These are phyloP conservation scores for Grosmannia penicillata DNA, from an alignment of 2,329 filamentous ascomycete species.

Conservation along the genomic window DNA sequence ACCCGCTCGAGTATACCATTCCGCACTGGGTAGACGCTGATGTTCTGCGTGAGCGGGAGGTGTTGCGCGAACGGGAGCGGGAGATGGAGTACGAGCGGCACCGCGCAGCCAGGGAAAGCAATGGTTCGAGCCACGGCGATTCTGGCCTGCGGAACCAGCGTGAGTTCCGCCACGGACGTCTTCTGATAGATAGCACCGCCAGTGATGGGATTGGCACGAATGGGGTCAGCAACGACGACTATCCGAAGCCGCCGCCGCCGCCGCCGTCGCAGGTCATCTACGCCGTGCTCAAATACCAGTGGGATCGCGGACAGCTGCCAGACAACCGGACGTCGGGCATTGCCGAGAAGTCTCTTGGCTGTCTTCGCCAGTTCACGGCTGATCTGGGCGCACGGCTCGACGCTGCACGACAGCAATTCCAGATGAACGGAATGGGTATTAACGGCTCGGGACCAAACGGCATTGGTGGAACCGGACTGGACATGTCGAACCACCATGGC, in stretches of 20 bases:
- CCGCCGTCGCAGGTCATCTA: conserved; percentile 71
- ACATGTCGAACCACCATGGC: conserved; percentile 30
- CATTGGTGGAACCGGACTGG: conserved; percentile 14
- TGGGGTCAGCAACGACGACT: conserved; percentile 5
- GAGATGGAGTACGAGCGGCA: conserved; percentile 7
- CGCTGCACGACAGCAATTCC: conserved; percentile 34
- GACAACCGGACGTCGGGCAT: conserved; percentile 25
- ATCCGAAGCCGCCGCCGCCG: conserved; percentile 4
- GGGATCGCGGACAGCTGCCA: conserved; percentile 63
- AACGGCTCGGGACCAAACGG: background rate
- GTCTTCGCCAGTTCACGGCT: conserved; percentile 44
- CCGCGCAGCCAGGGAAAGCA: conserved; percentile 4
- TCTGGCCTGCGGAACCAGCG: conserved; percentile 1
- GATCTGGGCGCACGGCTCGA: conserved; percentile 42
- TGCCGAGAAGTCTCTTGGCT: conserved; percentile 41
- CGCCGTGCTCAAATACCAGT: conserved; percentile 93
- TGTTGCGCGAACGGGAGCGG: conserved; percentile 7
- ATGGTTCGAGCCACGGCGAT: background rate
- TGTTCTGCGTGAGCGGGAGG: conserved; percentile 12
- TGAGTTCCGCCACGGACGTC: conserved; percentile 9
- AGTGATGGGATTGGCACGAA: background rate
- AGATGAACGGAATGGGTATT: conserved; percentile 26
- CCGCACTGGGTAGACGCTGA: conserved; percentile 37
- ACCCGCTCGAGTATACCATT: conserved; percentile 44
- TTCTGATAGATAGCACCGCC: conserved; percentile 6